phyloP scores from a whole-genome alignment of 768 basidiomycete species.

The Boletus sp. region DNA sequence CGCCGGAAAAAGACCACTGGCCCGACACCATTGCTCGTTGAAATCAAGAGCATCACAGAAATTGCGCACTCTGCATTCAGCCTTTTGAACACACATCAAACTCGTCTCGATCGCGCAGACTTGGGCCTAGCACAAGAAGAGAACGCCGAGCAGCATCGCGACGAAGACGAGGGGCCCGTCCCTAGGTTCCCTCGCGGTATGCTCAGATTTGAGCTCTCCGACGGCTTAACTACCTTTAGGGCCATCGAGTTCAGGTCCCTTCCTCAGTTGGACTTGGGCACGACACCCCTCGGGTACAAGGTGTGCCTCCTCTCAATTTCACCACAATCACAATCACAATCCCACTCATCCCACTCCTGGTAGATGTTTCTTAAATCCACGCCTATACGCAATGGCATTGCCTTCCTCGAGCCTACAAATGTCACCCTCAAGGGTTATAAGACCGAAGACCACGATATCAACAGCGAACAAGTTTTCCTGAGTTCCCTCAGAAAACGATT shows the following conservation, averaged over 20 bases:
- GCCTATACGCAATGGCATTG: constrained; percentile 63
- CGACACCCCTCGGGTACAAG: constrained; percentile 81
- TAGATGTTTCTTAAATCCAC: constrained; percentile 73
- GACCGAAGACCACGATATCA: constrained; percentile 60
- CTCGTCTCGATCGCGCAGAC: constrained; percentile 58
- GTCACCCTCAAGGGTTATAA: constrained; percentile 58
- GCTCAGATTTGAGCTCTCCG: constrained; percentile 71
- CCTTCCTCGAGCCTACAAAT: constrained; percentile 71
- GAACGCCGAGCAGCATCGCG: constrained; percentile 45
- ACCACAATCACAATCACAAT: background rate
- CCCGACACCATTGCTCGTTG: constrained; percentile 59
- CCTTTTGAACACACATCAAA: constrained; percentile 65
- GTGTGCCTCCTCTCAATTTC: constrained; percentile 35
- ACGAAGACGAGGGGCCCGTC: constrained; percentile 66
- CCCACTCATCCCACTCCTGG: background rate
- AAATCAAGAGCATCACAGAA: constrained; percentile 76
- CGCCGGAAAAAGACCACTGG: constrained; percentile 29
- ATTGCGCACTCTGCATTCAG: constrained; percentile 81
- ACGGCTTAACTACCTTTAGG: constrained; percentile 64
- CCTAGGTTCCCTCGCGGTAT: constrained; percentile 82
- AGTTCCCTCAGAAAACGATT: constrained; percentile 58
- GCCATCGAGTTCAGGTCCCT: constrained; percentile 79
- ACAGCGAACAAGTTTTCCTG: constrained; percentile 58
- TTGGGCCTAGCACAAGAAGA: constrained; percentile 37
- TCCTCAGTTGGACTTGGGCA: constrained; percentile 63